Conservation (phyloP, 805 yeast genomes). For the Monosporozyma yasuniensis region DNA sequence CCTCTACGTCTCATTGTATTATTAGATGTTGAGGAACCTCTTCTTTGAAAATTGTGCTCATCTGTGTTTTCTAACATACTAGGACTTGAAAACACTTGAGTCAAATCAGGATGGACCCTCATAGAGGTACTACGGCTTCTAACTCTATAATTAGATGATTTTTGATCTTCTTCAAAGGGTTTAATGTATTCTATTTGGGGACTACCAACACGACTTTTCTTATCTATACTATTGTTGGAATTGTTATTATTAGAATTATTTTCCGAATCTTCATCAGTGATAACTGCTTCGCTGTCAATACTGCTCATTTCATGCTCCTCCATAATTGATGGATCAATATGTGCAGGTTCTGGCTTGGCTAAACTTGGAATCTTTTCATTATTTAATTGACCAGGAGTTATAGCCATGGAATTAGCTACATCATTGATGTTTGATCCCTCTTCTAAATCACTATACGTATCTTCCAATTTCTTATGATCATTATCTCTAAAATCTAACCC, state of each 20-base stretch:
- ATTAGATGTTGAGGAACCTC: background rate
- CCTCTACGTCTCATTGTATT: background rate
- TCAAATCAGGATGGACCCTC: background rate
- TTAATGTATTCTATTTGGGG: background rate
- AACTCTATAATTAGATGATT: background rate
- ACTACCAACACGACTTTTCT: background rate
- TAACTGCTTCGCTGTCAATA: conserved; percentile 6
- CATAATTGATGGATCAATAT: background rate
- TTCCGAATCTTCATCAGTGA: background rate
- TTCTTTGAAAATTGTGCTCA: background rate
- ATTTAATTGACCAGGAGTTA: background rate
- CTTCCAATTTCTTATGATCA: conserved; percentile 14
- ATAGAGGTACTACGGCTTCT: background rate
- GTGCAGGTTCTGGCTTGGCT: background rate
- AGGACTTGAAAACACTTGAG: conserved; percentile 2
- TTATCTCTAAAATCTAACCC: conserved; percentile 54
- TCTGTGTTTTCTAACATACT: background rate
- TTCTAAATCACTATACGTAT: background rate
- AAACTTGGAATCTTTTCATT: background rate
- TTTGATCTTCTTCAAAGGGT: conserved; percentile 1
- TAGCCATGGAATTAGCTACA: background rate
- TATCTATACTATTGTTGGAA: background rate
- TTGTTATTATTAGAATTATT: background rate
- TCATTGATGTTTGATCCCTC: conserved; percentile 1
- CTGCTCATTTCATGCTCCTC: conserved; percentile 8